Evolutionary conservation across 257 asterid species (phyloP), one percentile per base, ranked within the genome.

Genomic region (Linderniella brevidens): DNA sequence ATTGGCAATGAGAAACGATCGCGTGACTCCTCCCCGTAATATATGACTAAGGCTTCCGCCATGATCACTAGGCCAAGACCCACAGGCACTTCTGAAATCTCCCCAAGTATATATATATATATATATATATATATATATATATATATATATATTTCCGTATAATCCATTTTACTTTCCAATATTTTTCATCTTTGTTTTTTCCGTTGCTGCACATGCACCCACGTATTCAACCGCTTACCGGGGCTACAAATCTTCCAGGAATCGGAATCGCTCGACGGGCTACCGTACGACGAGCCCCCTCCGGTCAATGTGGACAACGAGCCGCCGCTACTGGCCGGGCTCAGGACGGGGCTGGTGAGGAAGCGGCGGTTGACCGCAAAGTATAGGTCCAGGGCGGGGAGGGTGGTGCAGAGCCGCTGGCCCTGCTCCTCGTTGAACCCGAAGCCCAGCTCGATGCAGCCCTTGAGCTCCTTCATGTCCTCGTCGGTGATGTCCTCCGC

Each of bases 381-480:
- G 46, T 80, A 85, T 8, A 85, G 82, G 56, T 85, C 95, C 13
- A 85, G 68, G 0, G 95, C 95, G 0, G 95, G 95, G 49, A 85
- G 61, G 11, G 95, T 80, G 46, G 64, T 58, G 66, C 92, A 75
- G 4, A 85, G 58, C 3, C 59, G 50, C 44, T 78, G 87, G 4
- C 87, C 93, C 32, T 73, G 67, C 50, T 78, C 80, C 48, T 80
- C 92, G 1, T 85, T 78, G 58, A 85, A 85, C 0, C 95, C 95
- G 50, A 85, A 85, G 12, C 95, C 95, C 16, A 85, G 55, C 56
- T 85, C 93, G 14, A 85, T 85, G 70, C 83, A 78, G 8, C 93
- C 95, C 56, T 72, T 85, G 1, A 85, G 74, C 73, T 85, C 95
- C 4, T 68, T 68, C 45, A 85, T 61, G 46, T 85, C 95, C 68